These are phyloP conservation scores for Debaryomycetaceae sp. DNA, from an alignment of 1,139 yeast species.

Conservation along the genomic window DNA sequence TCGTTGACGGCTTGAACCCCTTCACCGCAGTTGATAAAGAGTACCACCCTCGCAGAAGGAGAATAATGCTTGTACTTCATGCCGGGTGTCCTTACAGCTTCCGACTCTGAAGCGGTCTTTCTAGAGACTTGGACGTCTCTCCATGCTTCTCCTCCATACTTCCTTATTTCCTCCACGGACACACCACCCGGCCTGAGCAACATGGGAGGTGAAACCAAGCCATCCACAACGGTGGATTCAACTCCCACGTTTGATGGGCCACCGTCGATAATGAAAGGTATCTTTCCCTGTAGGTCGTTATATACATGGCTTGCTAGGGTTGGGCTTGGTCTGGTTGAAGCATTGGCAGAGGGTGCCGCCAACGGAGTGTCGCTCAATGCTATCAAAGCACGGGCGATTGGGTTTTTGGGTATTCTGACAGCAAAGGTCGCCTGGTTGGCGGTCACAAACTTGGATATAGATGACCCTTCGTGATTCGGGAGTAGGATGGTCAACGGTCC, in stretches of 20 bases:
- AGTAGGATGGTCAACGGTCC: constrained; percentile 89
- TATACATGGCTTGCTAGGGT: constrained; percentile 83
- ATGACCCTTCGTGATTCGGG: constrained; percentile 53
- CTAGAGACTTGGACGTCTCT: constrained; percentile 57
- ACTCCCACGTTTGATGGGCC: constrained; percentile 90
- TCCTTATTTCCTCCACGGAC: constrained; percentile 66
- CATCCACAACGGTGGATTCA: constrained; percentile 92
- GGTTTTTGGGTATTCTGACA: constrained; percentile 81
- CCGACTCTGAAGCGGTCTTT: constrained; percentile 60
- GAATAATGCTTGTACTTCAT: constrained; percentile 97
- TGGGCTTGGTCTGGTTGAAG: constrained; percentile 93
- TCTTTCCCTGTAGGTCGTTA: constrained; percentile 71
- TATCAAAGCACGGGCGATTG: constrained; percentile 87
- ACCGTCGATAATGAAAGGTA: constrained; percentile 88
- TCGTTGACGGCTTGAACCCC: constrained; percentile 30
- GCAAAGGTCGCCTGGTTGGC: constrained; percentile 90
- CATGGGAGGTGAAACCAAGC: constrained; percentile 80
- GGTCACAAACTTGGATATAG: constrained; percentile 72
- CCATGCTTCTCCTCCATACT: constrained; percentile 68
- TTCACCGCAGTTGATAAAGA: constrained; percentile 55
- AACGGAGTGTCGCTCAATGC: constrained; percentile 83
- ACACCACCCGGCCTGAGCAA: constrained; percentile 92
- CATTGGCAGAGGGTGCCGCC: constrained; percentile 98
- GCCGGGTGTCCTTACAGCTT: constrained; percentile 89
- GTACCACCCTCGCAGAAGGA: constrained; percentile 77